Conservation (phyloP, 768 basidiomycete genomes). For the Rubroboletus pulcherrimus region DNA sequence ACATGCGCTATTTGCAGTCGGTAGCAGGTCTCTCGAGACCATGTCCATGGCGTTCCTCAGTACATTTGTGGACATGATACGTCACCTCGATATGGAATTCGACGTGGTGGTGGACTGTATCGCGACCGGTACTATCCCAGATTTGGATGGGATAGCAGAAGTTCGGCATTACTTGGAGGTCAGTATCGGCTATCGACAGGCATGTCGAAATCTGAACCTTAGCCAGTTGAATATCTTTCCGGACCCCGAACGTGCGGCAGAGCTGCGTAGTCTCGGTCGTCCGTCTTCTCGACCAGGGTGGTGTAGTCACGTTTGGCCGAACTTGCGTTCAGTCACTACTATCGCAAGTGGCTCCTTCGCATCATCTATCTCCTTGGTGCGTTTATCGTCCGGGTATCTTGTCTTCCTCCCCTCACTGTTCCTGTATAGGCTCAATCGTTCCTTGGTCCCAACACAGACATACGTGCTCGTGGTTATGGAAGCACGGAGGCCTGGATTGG, state of each 20-base stretch:
- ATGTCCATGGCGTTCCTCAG: conserved; percentile 7
- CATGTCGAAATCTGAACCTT: not conserved
- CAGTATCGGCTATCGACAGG: not conserved
- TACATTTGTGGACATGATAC: conserved; percentile 13
- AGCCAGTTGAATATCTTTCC: conserved; percentile 1
- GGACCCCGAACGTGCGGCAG: conserved; percentile 4
- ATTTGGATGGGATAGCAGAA: conserved; percentile 1
- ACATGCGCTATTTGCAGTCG: conserved; percentile 6
- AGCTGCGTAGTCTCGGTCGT: conserved; percentile 12
- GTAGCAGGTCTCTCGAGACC: conserved; percentile 1
- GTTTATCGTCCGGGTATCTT: not conserved
- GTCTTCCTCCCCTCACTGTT: not conserved
- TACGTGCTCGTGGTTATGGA: not conserved
- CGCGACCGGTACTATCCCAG: conserved; percentile 8
- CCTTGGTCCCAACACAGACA: conserved; percentile 4
- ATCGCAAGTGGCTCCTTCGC: conserved; percentile 13
- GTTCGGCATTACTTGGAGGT: conserved; percentile 7
- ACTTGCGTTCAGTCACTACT: conserved; percentile 5
- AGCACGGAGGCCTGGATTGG: conserved; percentile 9
- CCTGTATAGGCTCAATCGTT: conserved; percentile 9
- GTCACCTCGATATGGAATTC: conserved; percentile 7
- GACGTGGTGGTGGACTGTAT: conserved; percentile 12
- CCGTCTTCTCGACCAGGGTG: conserved; percentile 12
- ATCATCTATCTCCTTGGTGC: conserved; percentile 7
- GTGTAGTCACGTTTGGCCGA: conserved; percentile 13